Percentiles rank a stretch among this genome's conserved stretches.
Evolutionary conservation across 345 rosid species (phyloP).

Genomic region (Eucalyptus pumila): DNA sequence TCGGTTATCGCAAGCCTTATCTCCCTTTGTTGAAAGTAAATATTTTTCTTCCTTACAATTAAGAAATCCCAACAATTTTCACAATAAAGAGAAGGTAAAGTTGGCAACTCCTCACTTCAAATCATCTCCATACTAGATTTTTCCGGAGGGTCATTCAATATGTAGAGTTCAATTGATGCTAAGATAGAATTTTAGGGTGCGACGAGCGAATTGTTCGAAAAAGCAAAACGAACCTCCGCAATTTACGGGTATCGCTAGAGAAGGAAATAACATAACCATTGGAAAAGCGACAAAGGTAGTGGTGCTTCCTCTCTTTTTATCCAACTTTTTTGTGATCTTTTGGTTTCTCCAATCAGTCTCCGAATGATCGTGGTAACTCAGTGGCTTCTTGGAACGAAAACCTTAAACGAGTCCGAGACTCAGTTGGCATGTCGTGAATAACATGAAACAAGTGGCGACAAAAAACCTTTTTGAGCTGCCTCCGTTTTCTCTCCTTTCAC

Average conservation of each 20-base stretch:
- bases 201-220: background rate
- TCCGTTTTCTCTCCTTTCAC: background rate
- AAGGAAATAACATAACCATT: background rate
- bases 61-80: too few relatives aligned
- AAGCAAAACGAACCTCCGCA: background rate
- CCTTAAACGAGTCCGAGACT: background rate
- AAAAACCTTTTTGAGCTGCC: background rate
- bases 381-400: background rate
- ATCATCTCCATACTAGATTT: too few relatives aligned
- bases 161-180: background rate
- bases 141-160: rapidly evolving
- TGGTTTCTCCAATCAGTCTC: background rate
- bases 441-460: background rate
- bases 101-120: too few relatives aligned
- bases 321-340: background rate
- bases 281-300: background rate
- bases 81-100: rapidly evolving
- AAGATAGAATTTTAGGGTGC: too few relatives aligned
- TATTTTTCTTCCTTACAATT: too few relatives aligned
- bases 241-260: background rate
- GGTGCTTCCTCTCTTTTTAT: background rate
- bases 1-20: rapidly evolving
- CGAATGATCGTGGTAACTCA: background rate
- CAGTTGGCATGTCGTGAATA: background rate
- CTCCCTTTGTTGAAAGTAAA: rapidly evolving